Evolutionary conservation across 768 basidiomycete species (phyloP).

Genomic region (Suillus luteus): DNA sequence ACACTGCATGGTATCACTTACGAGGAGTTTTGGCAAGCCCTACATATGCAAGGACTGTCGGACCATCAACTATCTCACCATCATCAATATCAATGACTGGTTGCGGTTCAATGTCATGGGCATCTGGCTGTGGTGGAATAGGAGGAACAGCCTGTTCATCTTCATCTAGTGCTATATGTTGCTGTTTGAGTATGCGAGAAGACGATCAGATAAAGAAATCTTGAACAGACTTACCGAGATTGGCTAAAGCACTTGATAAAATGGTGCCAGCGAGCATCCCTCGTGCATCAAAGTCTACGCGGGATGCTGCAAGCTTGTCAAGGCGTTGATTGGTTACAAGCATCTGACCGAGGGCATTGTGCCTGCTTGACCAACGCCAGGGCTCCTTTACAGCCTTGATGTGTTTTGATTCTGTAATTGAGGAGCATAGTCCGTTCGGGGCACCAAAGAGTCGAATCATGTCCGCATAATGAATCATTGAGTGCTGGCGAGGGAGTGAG

Average conservation of each 20-base stretch:
- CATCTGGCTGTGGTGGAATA: neutral
- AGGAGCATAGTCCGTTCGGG: neutral
- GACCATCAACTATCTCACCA: neutral
- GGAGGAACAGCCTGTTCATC: neutral
- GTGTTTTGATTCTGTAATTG: neutral
- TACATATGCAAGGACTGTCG: neutral
- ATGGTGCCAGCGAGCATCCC: constrained; percentile 17
- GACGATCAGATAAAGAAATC: neutral
- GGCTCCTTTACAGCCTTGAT: neutral
- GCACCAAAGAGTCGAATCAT: neutral
- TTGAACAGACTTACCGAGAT: neutral
- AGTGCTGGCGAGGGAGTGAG: neutral
- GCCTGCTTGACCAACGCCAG: neutral
- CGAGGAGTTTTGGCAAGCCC: neutral
- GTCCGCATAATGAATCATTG: neutral
- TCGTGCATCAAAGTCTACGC: neutral
- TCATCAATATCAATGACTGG: neutral
- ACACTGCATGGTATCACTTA: neutral
- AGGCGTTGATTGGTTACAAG: neutral
- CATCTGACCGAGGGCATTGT: neutral
- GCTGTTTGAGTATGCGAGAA: neutral
- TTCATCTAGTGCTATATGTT: neutral
- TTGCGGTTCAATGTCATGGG: neutral
- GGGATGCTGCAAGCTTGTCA: neutral
- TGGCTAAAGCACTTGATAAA: neutral